These are phyloP conservation scores for Mortierella alpina DNA, from an alignment of 192 early-diverging fungal species.

Conservation along the genomic window DNA sequence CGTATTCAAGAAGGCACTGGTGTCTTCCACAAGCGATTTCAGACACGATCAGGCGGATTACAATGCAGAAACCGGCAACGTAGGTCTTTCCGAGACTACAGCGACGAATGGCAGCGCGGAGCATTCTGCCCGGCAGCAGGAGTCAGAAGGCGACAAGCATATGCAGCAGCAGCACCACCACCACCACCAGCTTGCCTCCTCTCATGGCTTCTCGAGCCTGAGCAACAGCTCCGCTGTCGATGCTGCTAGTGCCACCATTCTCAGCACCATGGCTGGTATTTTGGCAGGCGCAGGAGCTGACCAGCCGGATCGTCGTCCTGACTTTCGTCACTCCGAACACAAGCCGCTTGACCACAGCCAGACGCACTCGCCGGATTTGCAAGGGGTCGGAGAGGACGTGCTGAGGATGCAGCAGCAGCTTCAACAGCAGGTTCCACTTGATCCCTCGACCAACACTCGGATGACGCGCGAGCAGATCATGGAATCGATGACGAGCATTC, in stretches of 20 bases:
- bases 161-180: not conserved
- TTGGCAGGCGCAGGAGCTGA: slow-evolving; percentile 20
- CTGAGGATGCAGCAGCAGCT: slow-evolving; percentile 40
- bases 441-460: slow-evolving; percentile 5
- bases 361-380: not conserved
- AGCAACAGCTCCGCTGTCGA: not conserved
- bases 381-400: slow-evolving; percentile 25
- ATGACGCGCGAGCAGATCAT: slow-evolving; percentile 37
- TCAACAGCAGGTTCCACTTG: slow-evolving; percentile 35
- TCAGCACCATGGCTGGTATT: slow-evolving; percentile 40
- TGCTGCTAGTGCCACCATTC: slow-evolving; percentile 2
- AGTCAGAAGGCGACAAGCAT: not conserved
- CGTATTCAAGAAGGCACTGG: slow-evolving; percentile 36
- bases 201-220: not conserved
- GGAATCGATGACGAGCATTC: slow-evolving; percentile 36
- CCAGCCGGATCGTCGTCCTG: not conserved
- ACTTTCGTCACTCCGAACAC: too few species aligned
- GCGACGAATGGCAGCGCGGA: too few species aligned
- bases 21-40: not conserved
- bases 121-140: too few species aligned
- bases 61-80: too few species aligned
- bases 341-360: not conserved
- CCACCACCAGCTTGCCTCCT: not conserved
- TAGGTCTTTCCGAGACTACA: not conserved
- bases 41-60: not conserved